A percentile compares a stretch with the other conserved stretches of the same genome.
Conservation (phyloP, 352 stramenopile genomes). For the Vaucheria bursata region DNA sequence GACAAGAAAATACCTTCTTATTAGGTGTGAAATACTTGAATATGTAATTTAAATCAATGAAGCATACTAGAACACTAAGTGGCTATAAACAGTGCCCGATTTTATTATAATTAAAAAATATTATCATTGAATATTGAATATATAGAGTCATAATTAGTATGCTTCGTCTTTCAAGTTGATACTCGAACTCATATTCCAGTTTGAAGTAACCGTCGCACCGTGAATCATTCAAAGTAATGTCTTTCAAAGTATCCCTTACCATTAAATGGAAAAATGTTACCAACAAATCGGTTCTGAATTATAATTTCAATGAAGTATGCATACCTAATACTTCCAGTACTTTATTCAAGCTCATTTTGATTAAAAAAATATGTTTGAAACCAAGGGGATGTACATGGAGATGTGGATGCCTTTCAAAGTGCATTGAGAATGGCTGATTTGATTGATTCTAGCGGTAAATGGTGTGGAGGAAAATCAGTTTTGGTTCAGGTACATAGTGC, state of each 20-base stretch:
- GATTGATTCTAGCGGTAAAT: constrained; percentile 17
- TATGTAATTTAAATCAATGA: too few relatives aligned
- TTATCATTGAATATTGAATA: too few relatives aligned
- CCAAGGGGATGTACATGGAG: neutral
- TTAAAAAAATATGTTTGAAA: neutral
- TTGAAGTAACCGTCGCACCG: neutral
- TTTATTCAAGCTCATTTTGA: neutral
- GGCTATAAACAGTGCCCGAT: too few relatives aligned
- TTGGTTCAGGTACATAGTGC: constrained; percentile 20
- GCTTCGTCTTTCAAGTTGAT: too few relatives aligned
- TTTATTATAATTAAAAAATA: too few relatives aligned
- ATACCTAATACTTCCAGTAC: neutral
- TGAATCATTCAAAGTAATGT: neutral
- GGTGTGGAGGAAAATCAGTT: constrained; percentile 29
- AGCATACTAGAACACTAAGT: too few relatives aligned
- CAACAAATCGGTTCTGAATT: neutral
- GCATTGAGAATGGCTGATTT: constrained; percentile 23
- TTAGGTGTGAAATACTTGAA: too few relatives aligned
- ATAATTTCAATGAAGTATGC: neutral
- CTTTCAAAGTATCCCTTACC: neutral
- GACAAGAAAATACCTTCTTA: too few relatives aligned
- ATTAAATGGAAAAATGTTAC: neutral
- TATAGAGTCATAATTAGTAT: too few relatives aligned
- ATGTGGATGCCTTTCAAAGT: constrained; percentile 19
- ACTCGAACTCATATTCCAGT: too few relatives aligned